Conservation (phyloP, 495 filamentous ascomycete genomes). For the Aspergillus campestris region DNA sequence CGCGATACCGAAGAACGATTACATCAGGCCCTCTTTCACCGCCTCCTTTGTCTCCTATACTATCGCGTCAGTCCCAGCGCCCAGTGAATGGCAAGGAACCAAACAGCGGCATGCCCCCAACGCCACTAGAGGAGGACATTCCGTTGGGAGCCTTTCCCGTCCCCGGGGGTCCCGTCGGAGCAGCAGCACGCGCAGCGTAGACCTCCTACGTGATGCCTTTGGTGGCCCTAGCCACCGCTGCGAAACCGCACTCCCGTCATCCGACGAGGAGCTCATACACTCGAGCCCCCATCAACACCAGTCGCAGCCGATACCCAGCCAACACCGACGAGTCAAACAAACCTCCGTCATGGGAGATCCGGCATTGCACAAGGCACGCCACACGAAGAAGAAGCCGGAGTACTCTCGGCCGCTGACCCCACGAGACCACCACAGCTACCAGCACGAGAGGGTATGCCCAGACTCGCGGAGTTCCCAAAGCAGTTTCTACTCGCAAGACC, state of each 20-base stretch:
- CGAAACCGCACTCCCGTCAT: constrained; percentile 34
- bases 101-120: constrained; percentile 14
- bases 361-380: neutral
- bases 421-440: constrained; percentile 13
- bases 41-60: constrained; percentile 22
- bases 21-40: constrained; percentile 25
- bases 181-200: constrained; percentile 20
- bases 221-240: constrained; percentile 8
- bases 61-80: constrained; percentile 16
- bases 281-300: constrained; percentile 1
- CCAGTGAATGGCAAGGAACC: neutral
- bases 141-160: constrained; percentile 6
- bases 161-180: constrained; percentile 12
- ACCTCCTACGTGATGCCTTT: constrained; percentile 17
- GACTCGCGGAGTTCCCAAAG: constrained; percentile 18
- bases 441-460: constrained; percentile 17
- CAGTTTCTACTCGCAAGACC: constrained; percentile 15
- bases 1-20: constrained; percentile 12
- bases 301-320: constrained; percentile 6
- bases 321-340: constrained; percentile 6
- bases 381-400: constrained; percentile 2
- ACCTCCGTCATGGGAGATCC: constrained; percentile 7
- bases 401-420: constrained; percentile 17
- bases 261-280: constrained; percentile 34
- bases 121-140: constrained; percentile 1